These are phyloP conservation scores for Eucalyptus cloeziana DNA, from an alignment of 345 rosid species.

Conservation along the genomic window DNA sequence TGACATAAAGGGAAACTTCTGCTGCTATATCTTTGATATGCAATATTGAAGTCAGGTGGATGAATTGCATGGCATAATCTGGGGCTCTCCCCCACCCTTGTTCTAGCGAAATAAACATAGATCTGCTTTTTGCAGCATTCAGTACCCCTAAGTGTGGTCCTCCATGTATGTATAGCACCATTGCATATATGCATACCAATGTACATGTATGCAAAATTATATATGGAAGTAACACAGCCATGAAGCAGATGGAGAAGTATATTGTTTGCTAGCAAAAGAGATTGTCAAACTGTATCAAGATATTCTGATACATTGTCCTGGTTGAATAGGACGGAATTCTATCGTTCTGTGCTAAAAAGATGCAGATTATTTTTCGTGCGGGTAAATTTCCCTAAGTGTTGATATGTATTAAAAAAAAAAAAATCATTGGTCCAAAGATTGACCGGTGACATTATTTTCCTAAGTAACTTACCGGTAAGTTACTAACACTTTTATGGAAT, in stretches of 20 bases:
- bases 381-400: not conserved
- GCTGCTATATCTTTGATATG: not conserved
- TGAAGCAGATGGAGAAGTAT: not conserved
- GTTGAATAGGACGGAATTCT: not conserved
- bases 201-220: not conserved
- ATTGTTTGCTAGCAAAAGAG: not conserved
- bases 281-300: not conserved
- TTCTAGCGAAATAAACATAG: not conserved
- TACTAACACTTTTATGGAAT: not conserved
- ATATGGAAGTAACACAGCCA: not conserved
- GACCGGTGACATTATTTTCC: not conserved
- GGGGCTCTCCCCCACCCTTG: not conserved
- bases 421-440: not conserved
- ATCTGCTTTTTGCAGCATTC: not conserved
- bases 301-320: not conserved
- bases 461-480: not conserved
- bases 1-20: not conserved
- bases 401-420: not conserved
- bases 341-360: not conserved
- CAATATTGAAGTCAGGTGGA: not conserved
- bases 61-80: not conserved
- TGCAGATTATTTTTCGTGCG: not conserved
- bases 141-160: not conserved
- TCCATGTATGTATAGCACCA: not conserved
- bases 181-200: not conserved